Evolutionary conservation across 441 rosid species (phyloP).

Genomic region (Kokia cookei): DNA sequence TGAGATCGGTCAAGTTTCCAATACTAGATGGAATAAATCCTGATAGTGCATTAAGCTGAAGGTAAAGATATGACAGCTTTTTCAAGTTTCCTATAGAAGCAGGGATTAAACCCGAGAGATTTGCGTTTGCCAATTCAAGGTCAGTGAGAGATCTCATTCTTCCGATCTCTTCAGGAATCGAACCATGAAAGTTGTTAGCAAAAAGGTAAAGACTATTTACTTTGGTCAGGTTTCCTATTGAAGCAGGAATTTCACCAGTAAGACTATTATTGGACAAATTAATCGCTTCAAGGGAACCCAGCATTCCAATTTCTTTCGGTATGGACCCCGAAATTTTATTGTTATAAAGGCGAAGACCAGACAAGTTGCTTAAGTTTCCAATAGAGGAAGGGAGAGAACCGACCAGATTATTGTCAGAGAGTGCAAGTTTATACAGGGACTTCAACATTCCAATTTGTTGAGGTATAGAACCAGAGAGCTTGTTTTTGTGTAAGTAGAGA

Average conservation of each 20-base stretch:
- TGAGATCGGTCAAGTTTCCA: neutral
- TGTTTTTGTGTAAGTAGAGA: neutral
- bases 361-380: neutral
- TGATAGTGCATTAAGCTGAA: neutral
- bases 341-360: neutral
- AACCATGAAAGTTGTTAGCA: neutral
- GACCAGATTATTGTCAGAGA: neutral
- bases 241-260: neutral
- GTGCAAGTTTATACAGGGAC: neutral
- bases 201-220: neutral
- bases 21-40: neutral
- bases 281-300: neutral
- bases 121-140: slow-evolving; percentile 20
- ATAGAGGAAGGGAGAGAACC: neutral
- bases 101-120: neutral
- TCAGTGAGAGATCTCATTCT: slow-evolving; percentile 9
- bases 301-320: slow-evolving; percentile 34
- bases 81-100: neutral
- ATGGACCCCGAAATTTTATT: neutral
- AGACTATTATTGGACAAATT: neutral
- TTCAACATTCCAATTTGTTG: slow-evolving; percentile 3
- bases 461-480: neutral
- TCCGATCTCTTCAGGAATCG: slow-evolving; percentile 23
- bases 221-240: neutral
- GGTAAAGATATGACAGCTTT: neutral